Conservation (phyloP, 2,329 filamentous ascomycete genomes). For the Penicillium sp. region DNA sequence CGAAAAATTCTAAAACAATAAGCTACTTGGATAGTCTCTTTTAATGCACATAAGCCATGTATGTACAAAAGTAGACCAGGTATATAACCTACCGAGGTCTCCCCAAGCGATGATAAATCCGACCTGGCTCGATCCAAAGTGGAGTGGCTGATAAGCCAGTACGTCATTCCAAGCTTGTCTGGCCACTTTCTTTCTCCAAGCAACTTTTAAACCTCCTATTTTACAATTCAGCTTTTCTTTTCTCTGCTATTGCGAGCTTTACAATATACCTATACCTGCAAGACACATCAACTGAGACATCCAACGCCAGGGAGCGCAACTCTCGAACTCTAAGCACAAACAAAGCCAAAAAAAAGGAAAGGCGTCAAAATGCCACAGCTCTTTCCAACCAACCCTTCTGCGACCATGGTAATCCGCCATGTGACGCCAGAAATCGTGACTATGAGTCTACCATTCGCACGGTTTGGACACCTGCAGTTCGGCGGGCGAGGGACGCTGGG, state of each 20-base stretch:
- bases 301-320: constrained; percentile 13
- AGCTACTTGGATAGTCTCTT: neutral
- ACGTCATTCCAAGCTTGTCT: neutral
- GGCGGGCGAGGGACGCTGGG: constrained; percentile 85
- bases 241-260: too few species aligned
- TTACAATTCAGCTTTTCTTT: neutral
- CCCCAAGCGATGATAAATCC: constrained; percentile 1
- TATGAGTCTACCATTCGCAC: constrained; percentile 71
- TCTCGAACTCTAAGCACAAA: neutral
- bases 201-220: neutral
- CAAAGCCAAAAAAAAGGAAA: neutral
- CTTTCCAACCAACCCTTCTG: constrained; percentile 68
- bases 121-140: neutral
- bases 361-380: constrained; percentile 47
- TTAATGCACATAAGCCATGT: neutral
- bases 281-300: constrained; percentile 6
- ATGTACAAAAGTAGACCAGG: neutral
- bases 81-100: neutral
- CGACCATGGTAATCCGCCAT: constrained; percentile 87
- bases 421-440: constrained; percentile 69
- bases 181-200: neutral
- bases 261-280: neutral
- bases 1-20: neutral
- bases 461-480: constrained; percentile 76
- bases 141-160: neutral